Base-by-base conservation (phyloP, 345 rosid species). In the Linum usitatissimum region DNA sequence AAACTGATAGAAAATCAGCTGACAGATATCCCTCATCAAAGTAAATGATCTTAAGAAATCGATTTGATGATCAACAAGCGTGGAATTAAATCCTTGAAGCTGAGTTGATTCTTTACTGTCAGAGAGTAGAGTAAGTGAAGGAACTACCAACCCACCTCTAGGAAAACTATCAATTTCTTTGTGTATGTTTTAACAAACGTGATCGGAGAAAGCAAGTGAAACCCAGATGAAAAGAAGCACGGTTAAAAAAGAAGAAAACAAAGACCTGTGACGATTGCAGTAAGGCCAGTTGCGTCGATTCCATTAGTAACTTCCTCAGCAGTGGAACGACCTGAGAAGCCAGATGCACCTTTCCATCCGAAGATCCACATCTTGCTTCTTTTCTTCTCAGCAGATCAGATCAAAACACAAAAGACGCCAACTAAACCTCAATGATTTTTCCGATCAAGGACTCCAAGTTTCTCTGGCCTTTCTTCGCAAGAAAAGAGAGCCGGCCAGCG, bases 281-380 rank as follows among this genome's bases (percentile, higher is more conserved):
- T 45, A 15, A 45, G 79, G 42, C 70, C 79, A 55, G 75, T 65
- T 23, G 74, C 83, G 66, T 81, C 79, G 54, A 81, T 49, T 62
- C 75, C 81, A 17, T 57, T 65, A 15, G 86, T 79, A 51, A 79
- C 76, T 60, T 76, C 70, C 66, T 75, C 76, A 6, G 79, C 77
- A 0, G 79, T 75, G 18, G 77, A 75, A 30, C 61, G 6, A 1
- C 74, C 71, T 13, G 78, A 74, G 68, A 76, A 76, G 23, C 83
- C 73, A 64, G 78, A 76, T 53, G 77, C 62, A 4, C 75, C 76
- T 70, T 73, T 76, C 71, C 72, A 62, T 30, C 77, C 69, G 23
- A 76, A 69, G 18, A 70, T 20, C 80, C 72, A 53, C 66, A 57
- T 63, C 3, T 45, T 23, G 28, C 28, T 45, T 45, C 51, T 10